Evolutionary conservation across 352 stramenopile genomes (phyloP).

Genomic region (Phytophthora pisi): DNA sequence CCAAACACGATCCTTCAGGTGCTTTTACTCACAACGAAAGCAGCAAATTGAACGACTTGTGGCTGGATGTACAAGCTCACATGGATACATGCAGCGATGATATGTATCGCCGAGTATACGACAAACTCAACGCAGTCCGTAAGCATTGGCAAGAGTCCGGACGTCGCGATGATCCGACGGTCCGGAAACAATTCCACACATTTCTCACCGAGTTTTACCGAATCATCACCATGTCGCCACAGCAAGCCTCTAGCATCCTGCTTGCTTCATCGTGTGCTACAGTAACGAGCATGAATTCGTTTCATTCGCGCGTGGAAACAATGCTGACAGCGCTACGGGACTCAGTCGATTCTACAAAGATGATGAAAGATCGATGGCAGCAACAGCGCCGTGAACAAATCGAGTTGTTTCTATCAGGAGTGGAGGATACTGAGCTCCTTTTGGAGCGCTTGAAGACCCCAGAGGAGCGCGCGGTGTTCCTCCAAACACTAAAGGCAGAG

Average conservation of each 20-base stretch:
- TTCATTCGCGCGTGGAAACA: not conserved
- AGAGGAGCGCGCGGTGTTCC: slow-evolving; percentile 2
- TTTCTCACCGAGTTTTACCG: not conserved
- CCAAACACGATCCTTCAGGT: not conserved
- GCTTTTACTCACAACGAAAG: not conserved
- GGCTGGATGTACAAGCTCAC: not conserved
- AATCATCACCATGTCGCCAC: not conserved
- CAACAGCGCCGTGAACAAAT: slow-evolving; percentile 2
- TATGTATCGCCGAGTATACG: not conserved
- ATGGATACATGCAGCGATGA: not conserved
- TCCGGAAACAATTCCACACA: not conserved
- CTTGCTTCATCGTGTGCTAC: not conserved
- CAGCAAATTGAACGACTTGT: not conserved
- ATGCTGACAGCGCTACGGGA: not conserved
- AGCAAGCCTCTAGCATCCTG: not conserved
- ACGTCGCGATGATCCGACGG: not conserved
- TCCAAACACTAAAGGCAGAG: slow-evolving; percentile 3
- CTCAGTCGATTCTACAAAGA: not conserved
- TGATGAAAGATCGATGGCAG: not conserved
- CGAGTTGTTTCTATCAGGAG: not conserved
- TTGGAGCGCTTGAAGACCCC: slow-evolving; percentile 9
- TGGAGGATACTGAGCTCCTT: slow-evolving; percentile 1
- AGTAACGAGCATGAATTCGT: not conserved
- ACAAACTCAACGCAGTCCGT: not conserved
- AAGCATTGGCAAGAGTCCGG: not conserved